Base-by-base conservation (phyloP, 2,329 filamentous ascomycete genomes). In the Paraconiothyrium brasiliense region DNA sequence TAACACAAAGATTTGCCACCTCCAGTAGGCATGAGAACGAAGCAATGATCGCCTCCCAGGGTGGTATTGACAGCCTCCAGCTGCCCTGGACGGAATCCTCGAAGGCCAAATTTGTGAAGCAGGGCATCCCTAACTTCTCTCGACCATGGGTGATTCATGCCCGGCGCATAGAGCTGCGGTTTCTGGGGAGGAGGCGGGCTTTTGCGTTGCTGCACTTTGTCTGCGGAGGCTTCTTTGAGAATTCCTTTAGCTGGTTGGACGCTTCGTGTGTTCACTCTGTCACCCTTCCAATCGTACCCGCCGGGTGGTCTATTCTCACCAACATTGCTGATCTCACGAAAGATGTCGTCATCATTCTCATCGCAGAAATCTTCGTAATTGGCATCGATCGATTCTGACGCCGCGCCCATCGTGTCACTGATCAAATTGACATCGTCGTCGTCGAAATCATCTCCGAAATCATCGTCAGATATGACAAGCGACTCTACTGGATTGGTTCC, bases 1-100 rank as follows among this genome's bases (percentile, higher is more conserved):
- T 99, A 99, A 77, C 95, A 98, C 1, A 99, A 84, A 1, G 94
- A 98, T 76, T 99, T 99, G 46, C 95, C 95, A 62, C 95, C 95
- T 57, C 95, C 95, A 0, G 95, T 99, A 2, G 96, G 95, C 95
- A 99, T 99, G 43, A 99, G 84, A 16, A 99, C 91, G 76, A 99
- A 99, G 0, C 92, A 90, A 78, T 99, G 94, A 66, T 94, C 89
- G 3, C 94, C 95, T 34, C 83, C 84, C 49, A 99, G 82, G 0
- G 95, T 98, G 1, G 94, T 91, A 77, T 99, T 98, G 77, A 99
- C 97, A 14, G 95, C 94, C 78, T 98, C 92, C 1, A 98, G 84
- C 75, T 99, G 95, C 74, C 97, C 95, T 57, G 90, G 88, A 34
- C 96, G 89, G 74, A 99, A 99, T 0, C 92, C 92, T 57, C 87